A percentile compares a stretch with the other conserved stretches of the same genome.
Conservation (phyloP, 2,329 filamentous ascomycete genomes). For the Drechslerella dactyloides region DNA sequence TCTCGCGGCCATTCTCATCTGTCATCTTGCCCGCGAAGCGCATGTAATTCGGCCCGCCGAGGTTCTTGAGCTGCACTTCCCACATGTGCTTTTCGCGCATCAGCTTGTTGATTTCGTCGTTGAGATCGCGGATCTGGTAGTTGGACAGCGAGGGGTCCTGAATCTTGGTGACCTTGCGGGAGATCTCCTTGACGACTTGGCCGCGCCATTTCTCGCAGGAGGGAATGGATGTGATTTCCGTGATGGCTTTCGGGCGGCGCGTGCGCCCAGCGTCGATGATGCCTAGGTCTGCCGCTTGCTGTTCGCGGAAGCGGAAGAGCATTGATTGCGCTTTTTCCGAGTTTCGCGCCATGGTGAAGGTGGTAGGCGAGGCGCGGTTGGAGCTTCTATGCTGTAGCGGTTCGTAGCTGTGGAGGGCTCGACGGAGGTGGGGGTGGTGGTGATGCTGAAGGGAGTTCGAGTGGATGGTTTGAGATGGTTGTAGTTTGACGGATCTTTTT, state of each 20-base stretch:
- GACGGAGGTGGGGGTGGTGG: background rate
- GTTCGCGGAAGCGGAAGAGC: constrained; percentile 99
- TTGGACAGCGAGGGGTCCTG: constrained; percentile 90
- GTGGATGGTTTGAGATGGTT: constrained; percentile 16
- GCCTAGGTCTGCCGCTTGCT: constrained; percentile 92
- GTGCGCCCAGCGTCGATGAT: constrained; percentile 92
- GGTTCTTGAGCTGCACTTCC: constrained; percentile 93
- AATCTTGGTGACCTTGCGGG: constrained; percentile 93
- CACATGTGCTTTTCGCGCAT: constrained; percentile 99
- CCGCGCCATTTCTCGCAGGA: constrained; percentile 97
- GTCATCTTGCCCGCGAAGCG: constrained; percentile 71
- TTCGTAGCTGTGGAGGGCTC: background rate
- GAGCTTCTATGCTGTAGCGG: background rate
- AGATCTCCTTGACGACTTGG: constrained; percentile 95
- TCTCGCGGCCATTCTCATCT: constrained; percentile 75
- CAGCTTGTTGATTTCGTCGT: constrained; percentile 98
- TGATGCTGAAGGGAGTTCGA: constrained; percentile 9
- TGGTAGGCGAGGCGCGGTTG: background rate
- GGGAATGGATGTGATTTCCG: constrained; percentile 80
- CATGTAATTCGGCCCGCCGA: constrained; percentile 98
- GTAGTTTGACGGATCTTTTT: constrained; percentile 18
- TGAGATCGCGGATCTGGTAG: constrained; percentile 95
- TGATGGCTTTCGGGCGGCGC: constrained; percentile 85
- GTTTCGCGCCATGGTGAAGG: constrained; percentile 44
- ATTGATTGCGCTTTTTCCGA: constrained; percentile 99